These are phyloP conservation scores for Mycena olivaceomarginata DNA, from an alignment of 768 basidiomycete species.

Conservation along the genomic window DNA sequence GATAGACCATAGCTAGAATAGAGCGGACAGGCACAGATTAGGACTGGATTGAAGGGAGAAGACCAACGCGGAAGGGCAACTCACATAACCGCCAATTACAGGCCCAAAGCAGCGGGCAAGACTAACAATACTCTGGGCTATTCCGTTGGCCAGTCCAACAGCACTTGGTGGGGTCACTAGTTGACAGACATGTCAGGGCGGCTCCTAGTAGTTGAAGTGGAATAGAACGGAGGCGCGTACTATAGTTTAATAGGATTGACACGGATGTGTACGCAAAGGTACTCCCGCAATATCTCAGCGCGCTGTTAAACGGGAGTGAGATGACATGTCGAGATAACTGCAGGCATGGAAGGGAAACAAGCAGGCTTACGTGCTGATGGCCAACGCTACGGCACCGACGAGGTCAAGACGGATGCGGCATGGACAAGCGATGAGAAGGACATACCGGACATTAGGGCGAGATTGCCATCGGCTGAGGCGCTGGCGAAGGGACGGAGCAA, in stretches of 20 bases:
- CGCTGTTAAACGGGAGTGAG: slow-evolving; percentile 65
- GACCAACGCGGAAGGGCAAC: slow-evolving; percentile 48
- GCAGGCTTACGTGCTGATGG: slow-evolving; percentile 35
- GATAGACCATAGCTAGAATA: slow-evolving; percentile 82
- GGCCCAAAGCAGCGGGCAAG: slow-evolving; percentile 95
- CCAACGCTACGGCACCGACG: slow-evolving; percentile 33
- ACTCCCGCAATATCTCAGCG: slow-evolving; percentile 87
- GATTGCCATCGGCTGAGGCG: slow-evolving; percentile 79
- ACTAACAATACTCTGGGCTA: slow-evolving; percentile 96
- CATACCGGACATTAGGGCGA: slow-evolving; percentile 89
- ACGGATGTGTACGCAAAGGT: slow-evolving; percentile 95
- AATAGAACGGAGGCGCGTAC: slow-evolving; percentile 59
- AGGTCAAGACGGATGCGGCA: slow-evolving; percentile 7
- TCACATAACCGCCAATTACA: slow-evolving; percentile 88
- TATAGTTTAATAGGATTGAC: slow-evolving; percentile 91
- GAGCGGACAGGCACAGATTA: slow-evolving; percentile 5
- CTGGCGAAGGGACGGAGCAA: slow-evolving; percentile 86
- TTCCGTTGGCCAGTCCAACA: slow-evolving; percentile 94
- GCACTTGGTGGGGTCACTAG: slow-evolving; percentile 93
- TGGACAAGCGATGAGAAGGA: slow-evolving; percentile 49
- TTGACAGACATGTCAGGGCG: slow-evolving; percentile 37
- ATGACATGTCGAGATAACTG: slow-evolving; percentile 15
- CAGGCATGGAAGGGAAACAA: background rate
- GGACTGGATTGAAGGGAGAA: slow-evolving; percentile 17
- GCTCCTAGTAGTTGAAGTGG: slow-evolving; percentile 20